Evolutionary conservation across 306 rosid species (phyloP), one percentile per base, ranked within the genome.

Genomic region (Citrullus amarus): DNA sequence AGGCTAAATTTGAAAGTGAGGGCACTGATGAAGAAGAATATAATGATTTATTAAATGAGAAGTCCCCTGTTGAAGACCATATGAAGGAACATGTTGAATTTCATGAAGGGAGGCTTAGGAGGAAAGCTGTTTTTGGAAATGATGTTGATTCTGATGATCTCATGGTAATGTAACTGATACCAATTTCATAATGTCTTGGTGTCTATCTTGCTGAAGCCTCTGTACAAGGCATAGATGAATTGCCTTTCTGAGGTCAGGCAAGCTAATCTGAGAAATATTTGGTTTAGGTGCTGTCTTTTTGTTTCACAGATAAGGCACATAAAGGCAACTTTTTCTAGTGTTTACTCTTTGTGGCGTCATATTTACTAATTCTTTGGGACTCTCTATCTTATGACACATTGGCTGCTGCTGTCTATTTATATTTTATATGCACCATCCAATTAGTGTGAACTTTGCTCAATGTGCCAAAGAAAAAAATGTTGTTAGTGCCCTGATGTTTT

Each of bases 41-140:
- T 75, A 76, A 30, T 74, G 85, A 61, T 78, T 82, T 78, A 72
- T 67, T 55, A 11, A 85, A 80, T 60, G 59, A 68, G 66, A 82
- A 81, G 74, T 38, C 83, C 80, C 51, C 72, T 9, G 78, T 22
- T 57, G 68, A 76, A 77, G 80, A 82, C 73, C 83, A 59, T 79
- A 41, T 94, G 79, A 87, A 88, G 80, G 97, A 95, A 79, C 84
- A 79, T 77, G 88, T 86, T 41, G 98, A 95, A 82, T 80, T 87
- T 88, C 86, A 85, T 81, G 89, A 81, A 76, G 98, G 97, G 84
- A 87, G 97, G 81, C 81, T 32, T 9, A 91, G 98, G 85, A 85
- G 98, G 82, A 89, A 83, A 83, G 93, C 85, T 56, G 56, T 87
- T 32, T 92, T 95, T 85, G 88, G 82, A 81, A 75, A 86, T 78